Conservation (phyloP, 805 yeast genomes). For the fission yeast (Schizosaccharomyces pombe) region DNA sequence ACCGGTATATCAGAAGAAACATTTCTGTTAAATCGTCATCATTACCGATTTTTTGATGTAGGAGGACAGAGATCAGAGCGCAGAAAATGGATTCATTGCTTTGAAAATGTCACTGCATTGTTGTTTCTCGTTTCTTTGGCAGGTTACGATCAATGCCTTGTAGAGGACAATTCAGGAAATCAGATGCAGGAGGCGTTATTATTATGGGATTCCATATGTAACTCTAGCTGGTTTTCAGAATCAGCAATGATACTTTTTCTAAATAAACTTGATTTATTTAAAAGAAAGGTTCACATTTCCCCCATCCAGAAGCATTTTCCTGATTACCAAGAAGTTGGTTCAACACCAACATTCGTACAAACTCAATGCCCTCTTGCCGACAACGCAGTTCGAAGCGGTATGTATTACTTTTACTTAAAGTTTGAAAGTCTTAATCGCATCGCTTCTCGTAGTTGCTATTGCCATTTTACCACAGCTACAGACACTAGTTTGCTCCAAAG, state of each 20-base stretch:
- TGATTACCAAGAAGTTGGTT: slow-evolving; percentile 36
- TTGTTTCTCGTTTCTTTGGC: slow-evolving; percentile 64
- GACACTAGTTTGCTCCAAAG: slow-evolving; percentile 71
- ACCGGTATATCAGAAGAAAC: slow-evolving; percentile 61
- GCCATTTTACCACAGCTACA: slow-evolving; percentile 83
- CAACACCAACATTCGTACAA: slow-evolving; percentile 53
- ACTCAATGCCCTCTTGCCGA: slow-evolving; percentile 38
- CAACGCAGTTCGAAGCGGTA: slow-evolving; percentile 36
- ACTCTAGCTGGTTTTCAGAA: slow-evolving; percentile 65
- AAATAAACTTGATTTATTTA: slow-evolving; percentile 62
- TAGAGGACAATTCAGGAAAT: slow-evolving; percentile 44
- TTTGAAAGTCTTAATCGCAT: background rate
- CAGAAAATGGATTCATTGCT: slow-evolving; percentile 76
- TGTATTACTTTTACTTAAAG: slow-evolving; percentile 13
- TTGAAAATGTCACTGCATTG: slow-evolving; percentile 59
- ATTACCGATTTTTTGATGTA: slow-evolving; percentile 33
- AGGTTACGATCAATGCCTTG: slow-evolving; percentile 55
- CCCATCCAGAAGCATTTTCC: slow-evolving; percentile 59
- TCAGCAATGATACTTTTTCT: slow-evolving; percentile 56
- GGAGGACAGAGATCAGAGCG: slow-evolving; percentile 80
- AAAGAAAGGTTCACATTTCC: slow-evolving; percentile 46
- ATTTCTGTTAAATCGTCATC: slow-evolving; percentile 39
- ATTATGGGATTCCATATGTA: slow-evolving; percentile 59
- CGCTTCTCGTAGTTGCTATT: slow-evolving; percentile 21
- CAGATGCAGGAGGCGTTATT: slow-evolving; percentile 51